A percentile compares a stretch with the other conserved stretches of the same genome.
Evolutionary conservation across 345 rosid species (phyloP).

Genomic region (Xanthoceras sorbifolium): DNA sequence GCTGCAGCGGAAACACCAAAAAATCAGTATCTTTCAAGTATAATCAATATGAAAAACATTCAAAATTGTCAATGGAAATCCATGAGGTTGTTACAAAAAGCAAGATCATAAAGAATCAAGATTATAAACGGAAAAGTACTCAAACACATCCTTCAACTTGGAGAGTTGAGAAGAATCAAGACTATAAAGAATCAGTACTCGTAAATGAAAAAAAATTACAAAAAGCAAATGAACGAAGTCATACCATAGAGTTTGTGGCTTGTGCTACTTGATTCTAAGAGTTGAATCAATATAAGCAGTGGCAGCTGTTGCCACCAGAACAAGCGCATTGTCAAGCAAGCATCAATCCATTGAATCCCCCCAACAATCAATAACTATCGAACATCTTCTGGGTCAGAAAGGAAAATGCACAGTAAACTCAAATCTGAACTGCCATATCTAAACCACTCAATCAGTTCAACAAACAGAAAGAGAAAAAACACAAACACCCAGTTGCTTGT

Average conservation of each 20-base stretch:
- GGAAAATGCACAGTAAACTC: background rate
- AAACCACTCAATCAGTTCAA: background rate
- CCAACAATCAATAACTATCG: conserved; percentile 1
- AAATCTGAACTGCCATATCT: background rate
- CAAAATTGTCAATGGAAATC: background rate
- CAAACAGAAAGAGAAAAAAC: background rate
- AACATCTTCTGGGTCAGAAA: background rate
- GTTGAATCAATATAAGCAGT: conserved; percentile 40
- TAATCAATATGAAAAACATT: background rate
- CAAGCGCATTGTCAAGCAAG: conserved; percentile 34
- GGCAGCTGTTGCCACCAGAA: conserved; percentile 43
- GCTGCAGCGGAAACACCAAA: conserved; percentile 24
- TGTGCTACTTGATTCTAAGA: conserved; percentile 25
- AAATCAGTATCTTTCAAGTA: conserved; percentile 1
- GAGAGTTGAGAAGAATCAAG: background rate
- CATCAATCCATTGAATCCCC: conserved; percentile 33
- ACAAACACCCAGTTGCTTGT: background rate
- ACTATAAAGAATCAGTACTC: background rate
- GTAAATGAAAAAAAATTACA: background rate
- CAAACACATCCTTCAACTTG: background rate
- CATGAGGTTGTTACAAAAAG: no score
- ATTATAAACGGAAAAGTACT: no score
- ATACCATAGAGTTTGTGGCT: conserved; percentile 31
- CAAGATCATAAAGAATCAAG: no score
- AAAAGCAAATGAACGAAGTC: background rate